Base-by-base conservation (phyloP, 2,329 filamentous ascomycete species). In the Magnaporthiopsis incrustans region DNA sequence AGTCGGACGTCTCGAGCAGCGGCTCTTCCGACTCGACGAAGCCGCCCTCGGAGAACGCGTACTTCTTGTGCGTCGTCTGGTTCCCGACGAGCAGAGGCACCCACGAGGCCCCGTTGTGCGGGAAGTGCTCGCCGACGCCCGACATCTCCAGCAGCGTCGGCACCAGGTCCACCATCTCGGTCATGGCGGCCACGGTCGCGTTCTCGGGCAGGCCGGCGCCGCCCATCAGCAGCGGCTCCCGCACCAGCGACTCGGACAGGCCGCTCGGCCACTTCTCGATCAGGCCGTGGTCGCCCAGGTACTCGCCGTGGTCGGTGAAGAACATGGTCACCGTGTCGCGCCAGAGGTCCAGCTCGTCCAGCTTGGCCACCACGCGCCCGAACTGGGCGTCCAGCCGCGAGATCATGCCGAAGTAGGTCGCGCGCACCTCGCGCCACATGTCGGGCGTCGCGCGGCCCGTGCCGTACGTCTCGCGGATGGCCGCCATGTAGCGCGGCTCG, bases 251-350 rank as follows among this genome's bases (percentile, higher is more conserved):
- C 38, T 80, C 76, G 0, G 75, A 78, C 0, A 80, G 67, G 3
- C 75, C 78, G 0, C 76, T 78, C 0, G 77, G 78, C 78, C 79
- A 81, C 64, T 81, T 81, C 68, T 82, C 79, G 27, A 82, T 77
- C 15, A 81, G 68, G 0, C 78, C 78, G 63, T 80, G 73, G 62
- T 81, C 78, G 15, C 78, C 79, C 0, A 82, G 73, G 62, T 77
- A 82, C 63, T 81, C 78, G 4, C 78, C 79, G 64, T 79, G 78
- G 59, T 79, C 77, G 0, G 77, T 78, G 63, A 78, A 79, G 67
- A 79, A 78, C 71, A 79, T 73, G 0, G 77, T 78, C 0, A 80
- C 71, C 0, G 77, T 79, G 10, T 73, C 69, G 4, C 76, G 69
- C 74, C 76, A 79, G 0, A 77, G 67, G 0, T 68, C 71, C 1